Evolutionary conservation across 495 filamentous ascomycete species (phyloP).

Genomic region (Penicillium psychrofluorescens): DNA sequence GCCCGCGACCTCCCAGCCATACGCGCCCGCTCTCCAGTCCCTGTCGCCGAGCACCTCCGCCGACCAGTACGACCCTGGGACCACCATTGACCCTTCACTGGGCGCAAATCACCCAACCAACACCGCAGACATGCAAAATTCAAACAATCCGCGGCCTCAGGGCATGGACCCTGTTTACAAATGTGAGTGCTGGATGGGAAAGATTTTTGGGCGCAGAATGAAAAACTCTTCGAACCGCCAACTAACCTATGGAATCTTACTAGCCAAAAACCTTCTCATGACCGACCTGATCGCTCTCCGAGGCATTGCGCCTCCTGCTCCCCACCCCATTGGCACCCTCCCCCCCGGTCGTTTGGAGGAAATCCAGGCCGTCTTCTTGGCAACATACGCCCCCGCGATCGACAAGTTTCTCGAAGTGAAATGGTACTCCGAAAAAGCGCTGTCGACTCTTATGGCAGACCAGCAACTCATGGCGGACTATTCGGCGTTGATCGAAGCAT

Average conservation of each 20-base stretch:
- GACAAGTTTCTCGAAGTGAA: constrained; percentile 76
- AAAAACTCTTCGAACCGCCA: background rate
- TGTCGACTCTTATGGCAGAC: constrained; percentile 48
- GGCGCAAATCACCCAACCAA: constrained; percentile 29
- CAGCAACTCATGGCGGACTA: constrained; percentile 54
- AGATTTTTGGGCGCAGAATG: no score
- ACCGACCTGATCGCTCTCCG: constrained; percentile 66
- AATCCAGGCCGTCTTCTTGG: constrained; percentile 64
- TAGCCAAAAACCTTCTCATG: constrained; percentile 66
- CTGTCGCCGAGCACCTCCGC: constrained; percentile 41
- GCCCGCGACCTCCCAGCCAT: constrained; percentile 54
- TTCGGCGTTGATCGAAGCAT: constrained; percentile 49
- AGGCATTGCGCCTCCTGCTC: constrained; percentile 52
- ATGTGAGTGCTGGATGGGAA: constrained; percentile 18
- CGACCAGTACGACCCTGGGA: constrained; percentile 53
- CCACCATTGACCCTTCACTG: constrained; percentile 71
- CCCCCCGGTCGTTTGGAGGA: constrained; percentile 53
- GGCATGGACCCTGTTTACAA: constrained; percentile 27
- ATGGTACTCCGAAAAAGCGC: constrained; percentile 61
- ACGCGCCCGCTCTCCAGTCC: constrained; percentile 40
- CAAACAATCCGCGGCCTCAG: constrained; percentile 15
- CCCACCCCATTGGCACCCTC: constrained; percentile 49
- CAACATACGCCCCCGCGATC: constrained; percentile 70
- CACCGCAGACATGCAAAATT: constrained; percentile 31
- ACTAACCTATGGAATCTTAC: constrained; percentile 4